These are phyloP conservation scores for Fusarium decemcellulare DNA, from an alignment of 2,329 filamentous ascomycete genomes.

Conservation along the genomic window DNA sequence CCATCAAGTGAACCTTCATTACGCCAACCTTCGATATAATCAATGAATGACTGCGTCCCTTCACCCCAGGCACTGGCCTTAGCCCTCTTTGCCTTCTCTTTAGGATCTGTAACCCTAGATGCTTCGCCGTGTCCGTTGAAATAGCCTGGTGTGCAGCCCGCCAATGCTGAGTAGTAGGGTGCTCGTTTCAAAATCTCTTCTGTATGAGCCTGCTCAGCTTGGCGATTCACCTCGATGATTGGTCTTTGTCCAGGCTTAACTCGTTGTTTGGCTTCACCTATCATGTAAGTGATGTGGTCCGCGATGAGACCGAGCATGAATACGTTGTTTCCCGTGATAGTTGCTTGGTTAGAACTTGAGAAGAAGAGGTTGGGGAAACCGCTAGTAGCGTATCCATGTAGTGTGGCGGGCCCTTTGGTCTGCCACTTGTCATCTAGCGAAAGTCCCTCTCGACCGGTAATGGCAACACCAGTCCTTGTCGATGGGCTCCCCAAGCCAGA, in stretches of 20 bases:
- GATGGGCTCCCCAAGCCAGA: not conserved
- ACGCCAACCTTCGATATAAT: constrained; percentile 6
- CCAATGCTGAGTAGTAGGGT: constrained; percentile 8
- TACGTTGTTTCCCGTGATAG: constrained; percentile 54
- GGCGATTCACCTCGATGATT: constrained; percentile 5
- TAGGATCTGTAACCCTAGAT: constrained; percentile 2
- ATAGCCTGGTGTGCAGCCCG: constrained; percentile 6
- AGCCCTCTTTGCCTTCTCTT: constrained; percentile 3
- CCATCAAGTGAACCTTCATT: not conserved
- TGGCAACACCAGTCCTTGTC: constrained; percentile 23
- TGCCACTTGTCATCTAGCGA: constrained; percentile 61
- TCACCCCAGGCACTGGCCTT: constrained; percentile 5
- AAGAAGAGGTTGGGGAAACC: constrained; percentile 71
- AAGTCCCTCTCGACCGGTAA: constrained; percentile 59
- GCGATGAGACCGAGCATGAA: constrained; percentile 53
- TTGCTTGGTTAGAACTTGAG: constrained; percentile 57
- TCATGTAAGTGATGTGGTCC: constrained; percentile 6
- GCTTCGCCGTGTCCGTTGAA: constrained; percentile 6
- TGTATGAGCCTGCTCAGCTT: constrained; percentile 6
- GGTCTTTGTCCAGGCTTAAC: not conserved
- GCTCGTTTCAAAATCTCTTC: constrained; percentile 10
- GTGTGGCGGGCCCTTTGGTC: constrained; percentile 58
- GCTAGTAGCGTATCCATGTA: constrained; percentile 64
- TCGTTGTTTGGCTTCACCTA: not conserved
- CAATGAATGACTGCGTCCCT: constrained; percentile 5